Evolutionary conservation across 768 basidiomycete genomes (phyloP), one percentile per base, ranked within the genome.

Genomic region (Rhizopogon roseolus): DNA sequence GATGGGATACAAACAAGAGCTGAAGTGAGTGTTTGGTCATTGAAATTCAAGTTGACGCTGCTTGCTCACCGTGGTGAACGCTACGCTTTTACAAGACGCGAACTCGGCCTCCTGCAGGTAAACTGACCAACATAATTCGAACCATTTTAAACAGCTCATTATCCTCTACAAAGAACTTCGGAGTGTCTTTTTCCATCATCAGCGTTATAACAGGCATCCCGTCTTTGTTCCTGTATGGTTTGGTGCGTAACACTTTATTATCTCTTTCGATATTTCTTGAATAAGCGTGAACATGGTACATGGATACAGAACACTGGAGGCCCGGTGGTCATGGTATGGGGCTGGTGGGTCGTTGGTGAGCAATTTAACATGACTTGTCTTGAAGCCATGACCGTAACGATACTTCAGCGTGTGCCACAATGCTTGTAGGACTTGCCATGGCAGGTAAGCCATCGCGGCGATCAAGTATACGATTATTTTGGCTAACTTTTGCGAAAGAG

Each of bases 271-370:
- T 11, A 6, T 4, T 36, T 22, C 22, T n/a, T 22, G 22, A 13
- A 36, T 13, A 17, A 48, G 27, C 5, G 10, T 25, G 25, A 53
- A 19, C 17, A n/a, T 32, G 10, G 46, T 49, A 50, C n/a, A 8
- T 27, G 25, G 8, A 27, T 49, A 22, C 6, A 88, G 82, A 85
- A 80, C 44, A 89, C 86, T 0, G 87, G 88, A 40, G 88, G 88
- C 7, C 86, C 86, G 0, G 86, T 75, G 0, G 85, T 87, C 3
- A 90, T 88, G 86, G 84, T 85, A 0, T 87, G 85, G 84, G 84
- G 85, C 16, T 88, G 81, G 80, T 63, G 85, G 3, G 76, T 86
- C 34, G 85, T 84, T 37, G 68, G 82, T 85, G 58, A 55, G 82
- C 57, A 45, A 52, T 27, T 40, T 49, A 53, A 9, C 28, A 40